Evolutionary conservation across 805 yeast genomes (phyloP), one percentile per base, ranked within the genome.

Genomic region (Lipomyces lipofer): DNA sequence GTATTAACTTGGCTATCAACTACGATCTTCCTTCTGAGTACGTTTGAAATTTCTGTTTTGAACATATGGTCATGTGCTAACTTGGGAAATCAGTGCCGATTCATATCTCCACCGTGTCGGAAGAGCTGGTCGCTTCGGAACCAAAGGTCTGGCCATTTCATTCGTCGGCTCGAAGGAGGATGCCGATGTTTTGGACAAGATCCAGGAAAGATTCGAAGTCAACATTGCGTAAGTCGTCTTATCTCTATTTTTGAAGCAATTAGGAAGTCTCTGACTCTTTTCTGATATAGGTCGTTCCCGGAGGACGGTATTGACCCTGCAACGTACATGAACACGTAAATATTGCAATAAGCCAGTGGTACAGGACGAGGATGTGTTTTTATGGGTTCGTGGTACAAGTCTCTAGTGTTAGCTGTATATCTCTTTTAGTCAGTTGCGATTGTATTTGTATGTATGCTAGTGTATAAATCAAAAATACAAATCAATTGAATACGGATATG

Each of bases 41-140:
- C 4, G 56, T 52, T 8, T 10, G 15, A 2, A 17, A 36, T 9
- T 2, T 21, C 15, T 10, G 52, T 42, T 9, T 33, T n/a, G 13
- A 3, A 19, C n/a, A 22, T 10, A 10, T 13, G 32, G 4, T 27
- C 15, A 12, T 4, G n/a, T 15, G 12, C 46, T 39, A 39, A 38
- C 28, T 4, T 10, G 15, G n/a, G 22, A 25, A 28, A 22, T 17
- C 44, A 54, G 61, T 32, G 96, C 98, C 62, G 98, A 92, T 75
- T 97, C 94, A 75, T 92, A 94, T 76, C 82, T 92, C 72, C 99
- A 92, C 79, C 89, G 99, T 79, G 99, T 92, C 61, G 99, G 99
- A 71, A 90, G 99, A 83, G 99, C 99, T 65, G 99, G 99, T 77
- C 91, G 99, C 82, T 92, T 92, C 68, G 99, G 99, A 79, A 92